These are phyloP conservation scores for Botrytis tulipae DNA, from an alignment of 2,329 filamentous ascomycete species.

Conservation along the genomic window DNA sequence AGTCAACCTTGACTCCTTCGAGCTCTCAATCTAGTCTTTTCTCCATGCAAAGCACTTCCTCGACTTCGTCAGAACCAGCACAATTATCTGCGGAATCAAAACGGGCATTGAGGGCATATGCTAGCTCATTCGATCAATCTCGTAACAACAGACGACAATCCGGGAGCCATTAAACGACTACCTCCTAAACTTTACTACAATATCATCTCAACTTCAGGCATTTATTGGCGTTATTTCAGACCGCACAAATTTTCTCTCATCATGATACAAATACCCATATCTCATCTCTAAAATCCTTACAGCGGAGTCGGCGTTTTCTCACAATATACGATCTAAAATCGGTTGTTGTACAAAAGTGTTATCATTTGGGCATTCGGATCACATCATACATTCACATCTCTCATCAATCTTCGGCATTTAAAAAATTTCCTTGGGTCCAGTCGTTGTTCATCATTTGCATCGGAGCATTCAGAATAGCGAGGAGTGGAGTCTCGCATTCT, in stretches of 20 bases:
- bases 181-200: slow-evolving; percentile 15
- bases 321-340: slow-evolving; percentile 27
- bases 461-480: slow-evolving; percentile 21
- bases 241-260: slow-evolving; percentile 26
- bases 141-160: slow-evolving; percentile 39
- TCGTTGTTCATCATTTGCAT: slow-evolving; percentile 11
- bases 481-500: background rate
- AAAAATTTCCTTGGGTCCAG: slow-evolving; percentile 20
- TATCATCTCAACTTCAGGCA: slow-evolving; percentile 26
- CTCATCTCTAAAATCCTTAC: slow-evolving; percentile 30
- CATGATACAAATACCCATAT: slow-evolving; percentile 33
- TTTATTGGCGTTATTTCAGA: slow-evolving; percentile 30
- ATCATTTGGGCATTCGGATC: slow-evolving; percentile 17
- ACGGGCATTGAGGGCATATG: slow-evolving; percentile 80
- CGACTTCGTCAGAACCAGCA: slow-evolving; percentile 50
- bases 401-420: slow-evolving; percentile 12
- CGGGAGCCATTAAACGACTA: slow-evolving; percentile 29
- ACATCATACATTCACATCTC: slow-evolving; percentile 13
- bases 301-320: slow-evolving; percentile 33
- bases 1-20: slow-evolving; percentile 61
- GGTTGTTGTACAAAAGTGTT: slow-evolving; percentile 38
- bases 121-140: slow-evolving; percentile 79
- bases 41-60: slow-evolving; percentile 67
- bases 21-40: slow-evolving; percentile 83
- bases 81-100: slow-evolving; percentile 73